Base-by-base conservation (phyloP, 176 grass and related monocot genomes). In the Puya raimondii region DNA sequence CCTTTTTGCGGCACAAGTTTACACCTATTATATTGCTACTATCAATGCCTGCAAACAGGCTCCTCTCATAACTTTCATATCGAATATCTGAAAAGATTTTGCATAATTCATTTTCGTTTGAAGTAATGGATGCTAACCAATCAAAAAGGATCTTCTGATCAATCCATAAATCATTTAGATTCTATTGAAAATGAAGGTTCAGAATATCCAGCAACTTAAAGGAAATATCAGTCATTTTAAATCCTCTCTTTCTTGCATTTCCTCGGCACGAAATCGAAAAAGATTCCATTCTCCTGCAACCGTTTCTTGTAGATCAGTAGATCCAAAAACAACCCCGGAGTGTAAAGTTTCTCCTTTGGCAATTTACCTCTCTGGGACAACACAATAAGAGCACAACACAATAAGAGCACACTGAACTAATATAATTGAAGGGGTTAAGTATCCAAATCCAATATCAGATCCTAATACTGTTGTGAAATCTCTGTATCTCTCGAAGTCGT, bases 261-360 rank as follows among this genome's bases (percentile, higher is more conserved):
- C 3, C 20, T 76, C 0, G 74, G 78, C 17, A 87, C 68, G 68
- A 91, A 50, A 57, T 96, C 76, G n/a, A 96, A 96, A 1, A 79
- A 77, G 59, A 96, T 56, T 10, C 88, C 83, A 20, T 91, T 96
- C 64, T 91, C 83, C 74, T 91, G 70, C 47, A 96, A 86, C 54
- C 79, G 80, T 65, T 65, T 65, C 50, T 74, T 91, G 88, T 25
- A 91, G 86, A 80, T 91, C 86, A 0, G 92, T 96, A 10, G 88
- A 86, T 20, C 88, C 88, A 5, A 91, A 96, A 33, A 91, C 64
- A 9, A 59, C 11, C 12, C 88, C 1, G 88, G 80, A 1, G 92
- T 84, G 66, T 84, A 89, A 47, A 91, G n/a, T 85, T 50, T 88
- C 92, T 0, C 88, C 92, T 71, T 89, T 89, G 88, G 92, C 51